phyloP scores from a whole-genome alignment of 2,329 filamentous ascomycete genomes.

The Arthrobotrys iridis region DNA sequence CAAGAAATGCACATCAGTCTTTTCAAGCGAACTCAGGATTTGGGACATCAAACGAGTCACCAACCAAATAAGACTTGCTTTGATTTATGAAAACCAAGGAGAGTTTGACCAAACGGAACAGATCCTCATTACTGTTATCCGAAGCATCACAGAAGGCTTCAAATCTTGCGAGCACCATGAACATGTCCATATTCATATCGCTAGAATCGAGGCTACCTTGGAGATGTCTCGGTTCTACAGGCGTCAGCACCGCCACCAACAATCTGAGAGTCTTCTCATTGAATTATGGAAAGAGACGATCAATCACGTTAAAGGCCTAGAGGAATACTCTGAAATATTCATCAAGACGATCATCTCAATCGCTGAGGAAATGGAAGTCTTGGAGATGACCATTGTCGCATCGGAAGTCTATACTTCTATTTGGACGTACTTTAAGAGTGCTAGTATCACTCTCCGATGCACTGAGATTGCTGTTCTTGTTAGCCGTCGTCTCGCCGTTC shows the following conservation, averaged over 20 bases:
- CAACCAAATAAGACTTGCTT: constrained; percentile 15
- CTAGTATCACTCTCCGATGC: neutral
- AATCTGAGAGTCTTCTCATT: constrained; percentile 19
- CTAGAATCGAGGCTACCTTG: constrained; percentile 25
- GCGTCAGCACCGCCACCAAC: neutral
- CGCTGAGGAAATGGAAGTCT: constrained; percentile 22
- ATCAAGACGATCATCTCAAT: constrained; percentile 29
- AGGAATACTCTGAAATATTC: constrained; percentile 22
- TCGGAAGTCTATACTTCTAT: constrained; percentile 20
- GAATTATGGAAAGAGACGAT: constrained; percentile 33
- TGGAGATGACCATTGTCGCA: constrained; percentile 16
- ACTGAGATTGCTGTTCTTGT: constrained; percentile 20
- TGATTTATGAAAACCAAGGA: constrained; percentile 26
- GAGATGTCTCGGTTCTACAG: constrained; percentile 27
- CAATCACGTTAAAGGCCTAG: constrained; percentile 12
- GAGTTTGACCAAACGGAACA: constrained; percentile 13
- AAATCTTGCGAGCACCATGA: constrained; percentile 32
- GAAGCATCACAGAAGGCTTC: constrained; percentile 27
- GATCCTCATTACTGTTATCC: constrained; percentile 18
- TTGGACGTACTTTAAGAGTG: constrained; percentile 25
- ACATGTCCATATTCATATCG: constrained; percentile 23
- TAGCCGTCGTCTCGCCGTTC: constrained; percentile 11
- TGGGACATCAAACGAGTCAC: constrained; percentile 35
- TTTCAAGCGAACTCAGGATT: constrained; percentile 20
- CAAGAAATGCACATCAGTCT: constrained; percentile 18